phyloP scores from a whole-genome alignment of 306 rosid genomes.

The Trifolium pratense region DNA sequence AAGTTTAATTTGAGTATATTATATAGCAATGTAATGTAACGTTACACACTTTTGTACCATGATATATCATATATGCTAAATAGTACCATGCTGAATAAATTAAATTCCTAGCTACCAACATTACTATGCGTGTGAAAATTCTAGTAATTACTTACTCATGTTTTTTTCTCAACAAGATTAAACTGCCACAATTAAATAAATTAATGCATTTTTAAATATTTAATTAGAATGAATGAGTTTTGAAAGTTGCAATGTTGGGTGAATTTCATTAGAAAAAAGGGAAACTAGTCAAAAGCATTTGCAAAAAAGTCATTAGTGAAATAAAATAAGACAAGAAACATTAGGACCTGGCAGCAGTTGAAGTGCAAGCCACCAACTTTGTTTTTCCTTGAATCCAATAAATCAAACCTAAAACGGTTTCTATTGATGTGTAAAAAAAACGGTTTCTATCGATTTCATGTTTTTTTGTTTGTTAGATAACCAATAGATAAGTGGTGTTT shows the following conservation, averaged over 20 bases:
- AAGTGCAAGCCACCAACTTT: slow-evolving; percentile 67
- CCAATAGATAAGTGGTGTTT: too few relatives aligned
- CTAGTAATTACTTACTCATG: slow-evolving; percentile 2
- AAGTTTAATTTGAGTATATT: slow-evolving; percentile 18
- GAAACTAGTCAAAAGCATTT: background rate
- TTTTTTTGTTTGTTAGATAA: too few relatives aligned
- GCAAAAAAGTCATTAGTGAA: too few relatives aligned
- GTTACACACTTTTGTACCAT: slow-evolving; percentile 19
- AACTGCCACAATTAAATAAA: slow-evolving; percentile 22
- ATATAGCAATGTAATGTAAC: slow-evolving; percentile 31
- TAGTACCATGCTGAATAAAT: slow-evolving; percentile 29
- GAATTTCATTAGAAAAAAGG: slow-evolving; percentile 39
- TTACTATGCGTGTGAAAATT: slow-evolving; percentile 38
- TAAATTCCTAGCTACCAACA: slow-evolving; percentile 37
- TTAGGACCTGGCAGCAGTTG: background rate
- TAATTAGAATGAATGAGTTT: slow-evolving; percentile 19
- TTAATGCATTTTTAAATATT: background rate
- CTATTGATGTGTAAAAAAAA: too few relatives aligned
- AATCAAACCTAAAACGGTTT: slow-evolving; percentile 64
- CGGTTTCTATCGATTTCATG: too few relatives aligned
- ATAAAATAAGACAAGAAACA: too few relatives aligned
- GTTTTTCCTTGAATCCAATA: slow-evolving; percentile 11
- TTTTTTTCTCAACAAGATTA: slow-evolving; percentile 33
- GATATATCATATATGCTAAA: slow-evolving; percentile 21
- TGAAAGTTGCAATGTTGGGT: slow-evolving; percentile 40